A percentile compares a stretch with the other conserved stretches of the same genome.
phyloP scores from a whole-genome alignment of 805 yeast genomes.

The Barnettozyma californica region DNA sequence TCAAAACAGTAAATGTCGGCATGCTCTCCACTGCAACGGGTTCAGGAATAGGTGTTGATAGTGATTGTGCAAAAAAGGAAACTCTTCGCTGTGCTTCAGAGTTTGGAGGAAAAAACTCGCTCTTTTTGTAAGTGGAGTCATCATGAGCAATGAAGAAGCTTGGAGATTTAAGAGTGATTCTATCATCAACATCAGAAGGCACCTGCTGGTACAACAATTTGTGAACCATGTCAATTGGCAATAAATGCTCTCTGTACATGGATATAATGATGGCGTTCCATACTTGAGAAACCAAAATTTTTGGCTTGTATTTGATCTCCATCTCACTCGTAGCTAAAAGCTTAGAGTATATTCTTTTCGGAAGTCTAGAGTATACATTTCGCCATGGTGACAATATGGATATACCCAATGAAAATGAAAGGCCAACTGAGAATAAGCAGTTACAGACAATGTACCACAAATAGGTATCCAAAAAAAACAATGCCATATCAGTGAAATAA shows the following conservation, averaged over 20 bases:
- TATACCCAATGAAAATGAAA: slow-evolving; percentile 72
- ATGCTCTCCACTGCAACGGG: slow-evolving; percentile 59
- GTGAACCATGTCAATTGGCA: slow-evolving; percentile 69
- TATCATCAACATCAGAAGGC: slow-evolving; percentile 29
- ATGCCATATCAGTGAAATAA: slow-evolving; percentile 54
- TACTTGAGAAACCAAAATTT: slow-evolving; percentile 56
- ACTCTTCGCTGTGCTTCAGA: slow-evolving; percentile 80
- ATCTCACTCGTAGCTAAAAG: slow-evolving; percentile 42
- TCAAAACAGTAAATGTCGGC: slow-evolving; percentile 80
- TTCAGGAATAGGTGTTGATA: slow-evolving; percentile 79
- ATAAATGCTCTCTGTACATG: slow-evolving; percentile 74
- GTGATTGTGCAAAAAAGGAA: slow-evolving; percentile 85
- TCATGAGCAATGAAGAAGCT: slow-evolving; percentile 78
- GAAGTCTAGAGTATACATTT: slow-evolving; percentile 68
- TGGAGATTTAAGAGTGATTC: slow-evolving; percentile 57
- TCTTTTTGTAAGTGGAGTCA: slow-evolving; percentile 59
- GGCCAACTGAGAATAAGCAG: slow-evolving; percentile 62
- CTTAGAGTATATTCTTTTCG: slow-evolving; percentile 71
- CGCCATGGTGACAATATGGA: slow-evolving; percentile 90
- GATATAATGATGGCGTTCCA: slow-evolving; percentile 85
- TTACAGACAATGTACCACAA: slow-evolving; percentile 84
- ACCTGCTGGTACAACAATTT: slow-evolving; percentile 49
- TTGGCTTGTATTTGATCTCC: slow-evolving; percentile 38
- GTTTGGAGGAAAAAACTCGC: slow-evolving; percentile 53
- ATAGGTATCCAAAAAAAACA: slow-evolving; percentile 78